Base-by-base conservation (phyloP, 2,329 filamentous ascomycete species). In the Cryphonectria parasitica region DNA sequence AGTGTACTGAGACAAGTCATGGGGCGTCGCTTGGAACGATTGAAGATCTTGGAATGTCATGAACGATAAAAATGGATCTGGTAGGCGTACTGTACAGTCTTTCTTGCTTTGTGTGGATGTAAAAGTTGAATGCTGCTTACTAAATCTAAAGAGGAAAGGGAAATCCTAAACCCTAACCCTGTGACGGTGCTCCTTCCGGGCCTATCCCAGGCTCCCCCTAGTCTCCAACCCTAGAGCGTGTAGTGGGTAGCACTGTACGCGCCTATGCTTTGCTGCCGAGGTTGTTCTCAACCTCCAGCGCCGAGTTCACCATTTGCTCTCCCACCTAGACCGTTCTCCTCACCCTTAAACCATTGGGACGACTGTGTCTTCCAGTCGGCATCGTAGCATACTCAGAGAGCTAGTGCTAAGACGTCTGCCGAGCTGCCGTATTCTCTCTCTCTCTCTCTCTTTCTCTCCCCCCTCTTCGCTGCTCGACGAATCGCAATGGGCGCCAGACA, bases 211-310 rank as follows among this genome's bases (percentile, higher is more conserved):
- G 25, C 34, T 3, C 17, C 34, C 60, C 19, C 60, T 19, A 39
- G 34, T 17, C 19, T 31, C 3, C 25, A 34, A 34, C 4, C 58
- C 58, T 17, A 31, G 58, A 60, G 34, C 5, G 36, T 43, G 28
- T 22, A 25, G 63, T 25, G 36, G 41, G 15, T 11, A 28, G 63
- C n/a, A n/a, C n/a, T n/a, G n/a, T 31, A 66, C 45, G 64, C 49
- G 64, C 39, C 31, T 52, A 6, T 36, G 61, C 39, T 43, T 43
- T 39, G 56, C 19, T 52, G 66, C 66, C 66, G 66, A 68, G 66
- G 66, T 63, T 68, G 28, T 58, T 54, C 41, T 22, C 39, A 41
- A 39, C 22, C 7, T 11, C 45, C 45, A n/a, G 19, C 31, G 1
- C 58, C 36, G 58, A 13, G 1, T 25, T 34, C 36, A 34, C 58